Evolutionary conservation across 805 yeast genomes (phyloP).

Genomic region (Wickerhamomyces rabaulensis): DNA sequence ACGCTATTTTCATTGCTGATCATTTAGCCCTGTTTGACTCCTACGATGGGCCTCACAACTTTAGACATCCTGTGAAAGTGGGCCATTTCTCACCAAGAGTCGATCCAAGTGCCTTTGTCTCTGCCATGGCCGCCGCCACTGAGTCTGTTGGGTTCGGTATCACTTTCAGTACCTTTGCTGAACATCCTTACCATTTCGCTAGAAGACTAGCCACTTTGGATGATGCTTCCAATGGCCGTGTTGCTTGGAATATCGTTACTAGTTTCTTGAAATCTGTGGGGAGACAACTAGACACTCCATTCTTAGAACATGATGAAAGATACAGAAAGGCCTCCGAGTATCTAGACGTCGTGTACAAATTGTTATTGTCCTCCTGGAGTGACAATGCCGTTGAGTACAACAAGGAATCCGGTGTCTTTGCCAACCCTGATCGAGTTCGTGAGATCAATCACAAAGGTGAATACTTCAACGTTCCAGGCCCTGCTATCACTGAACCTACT

Average conservation of each 20-base stretch:
- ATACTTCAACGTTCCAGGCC: conserved; percentile 25
- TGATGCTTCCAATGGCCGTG: conserved; percentile 36
- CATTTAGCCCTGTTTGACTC: conserved; percentile 35
- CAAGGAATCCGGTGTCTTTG: conserved; percentile 21
- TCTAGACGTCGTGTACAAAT: conserved; percentile 32
- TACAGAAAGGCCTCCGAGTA: conserved; percentile 36
- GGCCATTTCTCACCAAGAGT: conserved; percentile 26
- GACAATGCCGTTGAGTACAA: conserved; percentile 3
- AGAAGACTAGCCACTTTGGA: conserved; percentile 28
- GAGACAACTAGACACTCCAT: conserved; percentile 23
- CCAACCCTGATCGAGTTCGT: conserved; percentile 31
- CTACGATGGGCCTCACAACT: conserved; percentile 33
- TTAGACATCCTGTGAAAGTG: conserved; percentile 26
- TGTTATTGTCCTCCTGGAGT: conserved; percentile 33
- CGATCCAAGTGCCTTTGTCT: conserved; percentile 31
- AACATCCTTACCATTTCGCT: conserved; percentile 36
- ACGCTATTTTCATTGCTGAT: conserved; percentile 35
- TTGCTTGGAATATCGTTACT: conserved; percentile 44
- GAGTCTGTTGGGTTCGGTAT: conserved; percentile 34
- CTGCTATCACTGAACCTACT: conserved; percentile 32
- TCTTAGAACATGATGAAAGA: conserved; percentile 36
- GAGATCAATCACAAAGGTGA: conserved; percentile 24
- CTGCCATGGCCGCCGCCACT: conserved; percentile 36
- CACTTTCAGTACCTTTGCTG: conserved; percentile 39
- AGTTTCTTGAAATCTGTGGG: conserved; percentile 39